These are phyloP conservation scores for Pseudogymnoascus sp. DNA, from an alignment of 2,329 filamentous ascomycete species.

Conservation along the genomic window DNA sequence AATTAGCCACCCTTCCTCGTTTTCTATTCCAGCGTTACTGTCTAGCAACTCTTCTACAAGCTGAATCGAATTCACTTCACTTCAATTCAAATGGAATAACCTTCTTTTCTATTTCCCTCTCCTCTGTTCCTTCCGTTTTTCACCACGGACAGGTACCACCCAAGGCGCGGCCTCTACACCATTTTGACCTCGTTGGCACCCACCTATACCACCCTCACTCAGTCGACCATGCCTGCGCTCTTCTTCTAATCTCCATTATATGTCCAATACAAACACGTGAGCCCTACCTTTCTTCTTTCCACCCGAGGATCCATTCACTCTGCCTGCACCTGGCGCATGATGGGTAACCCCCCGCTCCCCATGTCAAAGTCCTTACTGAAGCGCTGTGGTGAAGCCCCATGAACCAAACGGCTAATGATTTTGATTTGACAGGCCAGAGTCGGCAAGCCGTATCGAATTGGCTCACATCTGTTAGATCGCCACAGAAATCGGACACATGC, in stretches of 20 bases:
- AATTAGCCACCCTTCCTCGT: background rate
- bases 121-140: background rate
- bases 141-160: background rate
- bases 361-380: background rate
- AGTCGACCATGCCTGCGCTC: background rate
- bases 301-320: background rate
- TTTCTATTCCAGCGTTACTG: background rate
- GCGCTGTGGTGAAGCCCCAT: no score
- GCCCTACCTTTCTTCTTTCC: background rate
- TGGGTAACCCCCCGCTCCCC: background rate
- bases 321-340: background rate
- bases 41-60: background rate
- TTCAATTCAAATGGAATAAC: background rate
- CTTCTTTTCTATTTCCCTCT: background rate
- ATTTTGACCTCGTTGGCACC: background rate
- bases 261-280: background rate
- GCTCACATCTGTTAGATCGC: background rate
- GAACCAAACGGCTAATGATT: background rate
- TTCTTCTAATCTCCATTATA: background rate
- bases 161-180: background rate
- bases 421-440: background rate
- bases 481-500: background rate
- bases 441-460: constrained; percentile 5
- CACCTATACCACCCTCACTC: background rate
- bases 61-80: background rate